These are phyloP conservation scores for Naganishia vishniacii DNA, from an alignment of 768 basidiomycete genomes.

Conservation along the genomic window DNA sequence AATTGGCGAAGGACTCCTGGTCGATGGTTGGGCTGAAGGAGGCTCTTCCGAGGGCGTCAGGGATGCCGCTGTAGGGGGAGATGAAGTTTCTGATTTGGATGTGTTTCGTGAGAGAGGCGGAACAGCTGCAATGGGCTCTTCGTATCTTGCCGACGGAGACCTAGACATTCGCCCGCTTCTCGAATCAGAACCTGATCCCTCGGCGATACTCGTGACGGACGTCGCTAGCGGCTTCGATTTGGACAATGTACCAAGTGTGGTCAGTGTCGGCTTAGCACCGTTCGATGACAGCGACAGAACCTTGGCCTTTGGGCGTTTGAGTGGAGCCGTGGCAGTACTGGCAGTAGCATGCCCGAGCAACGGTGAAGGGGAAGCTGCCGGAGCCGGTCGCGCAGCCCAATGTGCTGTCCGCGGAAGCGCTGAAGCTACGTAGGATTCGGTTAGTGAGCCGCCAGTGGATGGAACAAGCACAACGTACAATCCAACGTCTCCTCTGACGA, in stretches of 20 bases:
- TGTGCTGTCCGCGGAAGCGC: constrained; percentile 61
- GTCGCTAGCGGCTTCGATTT: constrained; percentile 18
- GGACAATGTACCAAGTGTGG: constrained; percentile 16
- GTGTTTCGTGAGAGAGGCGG: not conserved
- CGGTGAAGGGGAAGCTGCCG: constrained; percentile 7
- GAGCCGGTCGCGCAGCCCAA: constrained; percentile 50
- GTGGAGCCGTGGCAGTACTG: constrained; percentile 36
- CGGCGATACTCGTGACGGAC: constrained; percentile 1
- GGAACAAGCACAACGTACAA: constrained; percentile 23
- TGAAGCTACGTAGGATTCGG: constrained; percentile 26
- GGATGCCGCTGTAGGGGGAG: constrained; percentile 1
- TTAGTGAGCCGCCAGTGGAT: constrained; percentile 2
- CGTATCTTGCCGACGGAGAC: constrained; percentile 6
- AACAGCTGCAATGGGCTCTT: constrained; percentile 1
- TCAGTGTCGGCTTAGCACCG: constrained; percentile 25
- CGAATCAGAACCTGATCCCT: not conserved
- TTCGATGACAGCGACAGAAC: constrained; percentile 25
- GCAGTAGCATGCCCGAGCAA: not conserved
- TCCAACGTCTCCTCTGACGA: constrained; percentile 24
- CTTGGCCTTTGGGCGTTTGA: constrained; percentile 47
- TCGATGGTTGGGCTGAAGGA: not conserved
- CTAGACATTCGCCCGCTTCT: not conserved
- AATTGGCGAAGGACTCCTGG: constrained; percentile 13
- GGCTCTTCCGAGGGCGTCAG: not conserved
- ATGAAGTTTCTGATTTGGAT: not conserved